A percentile compares a stretch with the other conserved stretches of the same genome.
Conservation (phyloP, 1,284 basidiomycete species). For the Amylostereum areolatum region DNA sequence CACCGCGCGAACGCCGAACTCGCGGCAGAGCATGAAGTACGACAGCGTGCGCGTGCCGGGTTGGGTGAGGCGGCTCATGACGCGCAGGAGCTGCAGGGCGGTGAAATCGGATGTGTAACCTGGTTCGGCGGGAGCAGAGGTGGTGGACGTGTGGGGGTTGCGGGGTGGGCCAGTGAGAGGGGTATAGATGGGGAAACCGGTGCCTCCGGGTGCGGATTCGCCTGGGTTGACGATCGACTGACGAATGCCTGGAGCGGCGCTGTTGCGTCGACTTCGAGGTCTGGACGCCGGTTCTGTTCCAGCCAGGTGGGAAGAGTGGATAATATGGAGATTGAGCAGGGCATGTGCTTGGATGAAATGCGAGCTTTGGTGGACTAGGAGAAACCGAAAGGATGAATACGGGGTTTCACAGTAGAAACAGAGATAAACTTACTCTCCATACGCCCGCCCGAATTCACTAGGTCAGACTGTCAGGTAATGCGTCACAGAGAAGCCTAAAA, state of each 20-base stretch:
- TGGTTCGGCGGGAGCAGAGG: slow-evolving; percentile 15
- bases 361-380: slow-evolving; percentile 61
- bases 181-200: slow-evolving; percentile 61
- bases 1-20: slow-evolving; percentile 70
- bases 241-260: slow-evolving; percentile 9
- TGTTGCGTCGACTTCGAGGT: slow-evolving; percentile 10
- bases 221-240: slow-evolving; percentile 11
- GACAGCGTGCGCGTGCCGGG: slow-evolving; percentile 54
- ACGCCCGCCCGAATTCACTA: slow-evolving; percentile 29
- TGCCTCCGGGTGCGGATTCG: slow-evolving; percentile 14
- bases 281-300: slow-evolving; percentile 12
- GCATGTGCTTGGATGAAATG: slow-evolving; percentile 75
- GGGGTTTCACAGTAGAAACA: too few relatives aligned
- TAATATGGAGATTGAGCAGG: slow-evolving; percentile 67
- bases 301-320: slow-evolving; percentile 57
- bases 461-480: background rate
- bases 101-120: slow-evolving; percentile 41
- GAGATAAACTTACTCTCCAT: slow-evolving; percentile 31
- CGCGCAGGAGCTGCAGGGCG: slow-evolving; percentile 68
- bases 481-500: background rate
- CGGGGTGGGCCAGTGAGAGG: slow-evolving; percentile 30
- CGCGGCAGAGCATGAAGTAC: slow-evolving; percentile 74
- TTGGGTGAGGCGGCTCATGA: slow-evolving; percentile 66
- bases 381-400: background rate
- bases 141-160: slow-evolving; percentile 31